These are phyloP conservation scores for Sindora glabra DNA, from an alignment of 306 rosid genomes.

Conservation along the genomic window DNA sequence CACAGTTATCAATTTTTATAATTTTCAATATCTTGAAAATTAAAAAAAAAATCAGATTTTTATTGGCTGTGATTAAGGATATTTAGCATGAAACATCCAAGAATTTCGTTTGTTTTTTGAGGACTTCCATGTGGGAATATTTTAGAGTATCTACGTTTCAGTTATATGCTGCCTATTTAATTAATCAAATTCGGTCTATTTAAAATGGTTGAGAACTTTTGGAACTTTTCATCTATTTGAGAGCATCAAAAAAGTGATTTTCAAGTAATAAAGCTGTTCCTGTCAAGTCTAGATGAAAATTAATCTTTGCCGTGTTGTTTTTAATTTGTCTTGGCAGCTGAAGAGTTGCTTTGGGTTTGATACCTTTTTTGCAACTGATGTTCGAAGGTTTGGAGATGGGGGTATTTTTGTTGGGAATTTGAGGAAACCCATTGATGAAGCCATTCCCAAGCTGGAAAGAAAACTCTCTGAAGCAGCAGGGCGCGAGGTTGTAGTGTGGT, in stretches of 20 bases:
- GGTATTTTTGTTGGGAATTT: constrained; percentile 86
- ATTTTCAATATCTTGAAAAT: no score
- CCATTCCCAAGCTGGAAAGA: constrained; percentile 73
- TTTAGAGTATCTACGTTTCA: background rate
- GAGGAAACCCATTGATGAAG: constrained; percentile 87
- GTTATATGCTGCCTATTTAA: background rate
- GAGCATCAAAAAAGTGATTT: background rate
- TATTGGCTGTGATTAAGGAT: no score
- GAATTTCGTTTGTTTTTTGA: no score
- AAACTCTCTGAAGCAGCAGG: constrained; percentile 79
- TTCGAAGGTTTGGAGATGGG: constrained; percentile 93
- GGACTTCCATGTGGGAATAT: no score
- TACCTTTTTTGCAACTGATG: constrained; percentile 80
- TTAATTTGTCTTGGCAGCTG: constrained; percentile 38
- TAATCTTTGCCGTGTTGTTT: background rate
- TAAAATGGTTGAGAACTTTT: background rate
- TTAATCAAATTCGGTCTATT: background rate
- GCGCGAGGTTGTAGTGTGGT: constrained; percentile 77
- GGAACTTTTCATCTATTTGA: background rate
- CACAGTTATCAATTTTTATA: no score
- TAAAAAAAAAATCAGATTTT: no score
- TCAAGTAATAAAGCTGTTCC: background rate
- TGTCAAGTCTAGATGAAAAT: background rate
- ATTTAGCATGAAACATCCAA: no score
- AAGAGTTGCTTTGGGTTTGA: constrained; percentile 86